Percentiles rank a stretch among this genome's conserved stretches.
phyloP scores from a whole-genome alignment of 2,329 filamentous ascomycete genomes.

The Lasiodiplodia gonubiensis region DNA sequence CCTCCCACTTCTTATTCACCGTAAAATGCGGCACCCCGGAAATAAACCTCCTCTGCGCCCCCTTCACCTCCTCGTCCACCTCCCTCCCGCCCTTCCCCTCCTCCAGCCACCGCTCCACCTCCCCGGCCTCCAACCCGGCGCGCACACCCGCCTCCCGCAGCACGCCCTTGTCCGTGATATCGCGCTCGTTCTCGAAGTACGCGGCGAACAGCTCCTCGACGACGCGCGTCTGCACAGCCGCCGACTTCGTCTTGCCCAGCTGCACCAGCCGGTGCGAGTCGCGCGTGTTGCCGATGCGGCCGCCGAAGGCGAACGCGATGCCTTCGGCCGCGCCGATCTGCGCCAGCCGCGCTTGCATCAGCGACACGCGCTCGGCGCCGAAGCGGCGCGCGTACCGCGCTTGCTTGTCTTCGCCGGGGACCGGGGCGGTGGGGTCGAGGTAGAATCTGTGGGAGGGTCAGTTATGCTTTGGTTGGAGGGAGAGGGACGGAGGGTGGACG shows the following conservation, averaged over 20 bases:
- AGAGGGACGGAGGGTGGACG: background rate
- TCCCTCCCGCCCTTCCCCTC: slow-evolving; percentile 51
- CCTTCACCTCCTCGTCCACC: slow-evolving; percentile 54
- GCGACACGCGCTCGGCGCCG: slow-evolving; percentile 63
- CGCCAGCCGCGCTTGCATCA: slow-evolving; percentile 64
- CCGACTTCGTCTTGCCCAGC: slow-evolving; percentile 64
- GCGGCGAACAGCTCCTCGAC: slow-evolving; percentile 48
- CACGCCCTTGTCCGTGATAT: slow-evolving; percentile 51
- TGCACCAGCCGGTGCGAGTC: slow-evolving; percentile 80
- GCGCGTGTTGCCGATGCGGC: slow-evolving; percentile 75
- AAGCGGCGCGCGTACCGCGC: slow-evolving; percentile 68
- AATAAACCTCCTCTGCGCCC: slow-evolving; percentile 57
- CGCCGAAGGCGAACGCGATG: slow-evolving; percentile 74
- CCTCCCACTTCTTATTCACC: slow-evolving; percentile 69
- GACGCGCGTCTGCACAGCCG: slow-evolving; percentile 54
- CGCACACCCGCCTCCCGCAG: slow-evolving; percentile 49
- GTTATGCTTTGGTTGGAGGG: background rate
- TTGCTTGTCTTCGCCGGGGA: slow-evolving; percentile 59
- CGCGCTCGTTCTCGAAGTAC: slow-evolving; percentile 57
- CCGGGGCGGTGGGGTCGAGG: slow-evolving; percentile 70
- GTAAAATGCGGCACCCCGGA: slow-evolving; percentile 77
- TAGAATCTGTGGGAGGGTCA: slow-evolving; percentile 62
- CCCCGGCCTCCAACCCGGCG: slow-evolving; percentile 51
- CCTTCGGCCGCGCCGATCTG: slow-evolving; percentile 68
- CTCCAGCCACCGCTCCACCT: slow-evolving; percentile 52